A percentile compares a stretch with the other conserved stretches of the same genome.
These are phyloP conservation scores for Adenanthera pavonina DNA, from an alignment of 306 rosid species.

Conservation along the genomic window DNA sequence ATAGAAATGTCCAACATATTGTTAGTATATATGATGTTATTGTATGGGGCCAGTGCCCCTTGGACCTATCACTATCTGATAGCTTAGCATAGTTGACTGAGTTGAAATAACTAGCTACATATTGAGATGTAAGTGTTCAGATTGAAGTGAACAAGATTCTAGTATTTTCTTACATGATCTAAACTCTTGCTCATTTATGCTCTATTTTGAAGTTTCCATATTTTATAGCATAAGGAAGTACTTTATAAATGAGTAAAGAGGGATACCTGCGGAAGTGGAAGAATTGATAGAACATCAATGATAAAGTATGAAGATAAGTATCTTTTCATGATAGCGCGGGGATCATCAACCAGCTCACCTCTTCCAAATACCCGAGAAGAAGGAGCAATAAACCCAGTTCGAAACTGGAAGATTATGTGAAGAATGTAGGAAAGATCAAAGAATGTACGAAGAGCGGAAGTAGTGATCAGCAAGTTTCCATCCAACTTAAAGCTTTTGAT, in stretches of 20 bases:
- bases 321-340: slow-evolving; percentile 64
- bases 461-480: slow-evolving; percentile 47
- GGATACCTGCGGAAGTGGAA: slow-evolving; percentile 92
- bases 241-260: neutral
- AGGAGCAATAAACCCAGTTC: slow-evolving; percentile 85
- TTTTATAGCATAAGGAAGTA: neutral
- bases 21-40: no score
- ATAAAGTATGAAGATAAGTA: slow-evolving; percentile 70
- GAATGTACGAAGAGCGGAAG: slow-evolving; percentile 78
- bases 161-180: no score
- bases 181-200: neutral
- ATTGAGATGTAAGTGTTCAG: no score
- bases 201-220: neutral
- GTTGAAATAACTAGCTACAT: no score
- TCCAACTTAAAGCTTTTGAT: slow-evolving; percentile 51
- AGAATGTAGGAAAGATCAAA: slow-evolving; percentile 76
- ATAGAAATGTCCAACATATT: neutral
- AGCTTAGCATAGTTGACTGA: no score
- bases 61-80: no score
- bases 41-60: no score
- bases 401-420: slow-evolving; percentile 77
- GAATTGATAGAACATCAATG: slow-evolving; percentile 76
- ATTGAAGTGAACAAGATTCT: no score
- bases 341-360: slow-evolving; percentile 69
- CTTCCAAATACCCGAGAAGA: slow-evolving; percentile 90